Base-by-base conservation (phyloP, 106 monocot genomes). In the Alisma plantagoaquatica region DNA sequence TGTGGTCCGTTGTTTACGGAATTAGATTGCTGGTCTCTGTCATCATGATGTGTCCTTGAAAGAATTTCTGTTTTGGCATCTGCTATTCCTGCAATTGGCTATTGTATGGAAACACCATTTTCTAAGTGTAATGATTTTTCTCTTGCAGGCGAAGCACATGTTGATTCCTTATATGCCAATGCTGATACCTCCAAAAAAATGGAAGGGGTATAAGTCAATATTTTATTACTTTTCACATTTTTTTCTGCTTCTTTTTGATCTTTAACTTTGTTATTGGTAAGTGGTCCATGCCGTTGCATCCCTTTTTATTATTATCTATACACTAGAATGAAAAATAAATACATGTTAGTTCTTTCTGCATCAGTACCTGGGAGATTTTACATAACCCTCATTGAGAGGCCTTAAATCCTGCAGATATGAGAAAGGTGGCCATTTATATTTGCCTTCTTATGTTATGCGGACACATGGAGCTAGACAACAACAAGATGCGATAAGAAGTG, bases 121-220 rank as follows among this genome's bases (percentile, higher is more conserved):
- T 38, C 35, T 38, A 14, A 7, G 6, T 33, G 19, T 8, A 22
- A 56, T 16, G 27, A 12, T 6, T 53, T 1, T 53, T 12, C 28
- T 45, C 66, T 50, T 86, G 65, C 79, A 86, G 92, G 92, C 82
- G 50, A 86, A 76, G 68, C 82, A 83, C 43, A 79, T 79, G 81
- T 49, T 82, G 60, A 77, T 92, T 57, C 86, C 92, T 49, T 86
- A 92, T 66, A 74, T 92, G 64, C 86, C 92, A 59, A 92, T 92
- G 92, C 56, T 92, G 68, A 75, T 82, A 59, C 71, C 73, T 31
- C 92, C 92, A 29, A 73, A 73, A 71, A 71, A 68, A 44, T 92
- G 92, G 92, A 82, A 79, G 21, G 82, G 92, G 92, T 92, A 83
- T 19, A 0, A 33, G 35, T 38, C 6, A 38, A 7, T 38, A 14